Evolutionary conservation across 257 asterid species (phyloP), one percentile per base, ranked within the genome.

Genomic region (Scutellaria galericulata): DNA sequence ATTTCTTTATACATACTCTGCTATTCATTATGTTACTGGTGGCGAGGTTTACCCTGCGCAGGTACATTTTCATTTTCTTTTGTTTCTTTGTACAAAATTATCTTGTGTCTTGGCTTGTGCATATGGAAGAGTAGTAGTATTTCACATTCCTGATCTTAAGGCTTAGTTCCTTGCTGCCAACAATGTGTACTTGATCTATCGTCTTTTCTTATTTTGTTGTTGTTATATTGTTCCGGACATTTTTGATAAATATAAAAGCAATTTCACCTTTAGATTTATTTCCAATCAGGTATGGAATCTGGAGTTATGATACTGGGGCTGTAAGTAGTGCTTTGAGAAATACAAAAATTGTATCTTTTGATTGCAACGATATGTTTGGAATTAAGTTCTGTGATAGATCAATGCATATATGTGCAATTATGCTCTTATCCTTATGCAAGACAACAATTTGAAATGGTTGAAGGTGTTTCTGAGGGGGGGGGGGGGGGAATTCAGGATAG

Each of bases 1-100:
- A 18, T 95, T 92, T 84, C 97, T 95, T 22, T 95, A 92, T 72
- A 77, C 92, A 44, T 95, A 89, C 83, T 88, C 98, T 24, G 95
- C 86, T 68, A 85, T 94, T 56, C 93, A 79, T 82, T 85, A 82
- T 82, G 73, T 91, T 41, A 94, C 99, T 3, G 95, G 96, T 48
- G 96, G 96, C 50, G 87, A 79, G 66, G 92, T 91, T 63, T 88
- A 64, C 72, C 91, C 88, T 71, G 98, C 97, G 9, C 99, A 92
- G 99, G 99, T 95, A 54, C 8, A 59, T 50, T 48, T 41, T 9
- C 72, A 51, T 69, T 24, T 48, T 58, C 44, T 55, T 63, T 7
- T 62, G 31, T 39, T 41, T 58, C 13, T 4, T 51, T 41, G 6
- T 10, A 39, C 12, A 58, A 53, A 45, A 13, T 31, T 13, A 8